Evolutionary conservation across 192 early-diverging fungal species (phyloP), one percentile per base, ranked within the genome.

Genomic region (Umbelopsis sp.): DNA sequence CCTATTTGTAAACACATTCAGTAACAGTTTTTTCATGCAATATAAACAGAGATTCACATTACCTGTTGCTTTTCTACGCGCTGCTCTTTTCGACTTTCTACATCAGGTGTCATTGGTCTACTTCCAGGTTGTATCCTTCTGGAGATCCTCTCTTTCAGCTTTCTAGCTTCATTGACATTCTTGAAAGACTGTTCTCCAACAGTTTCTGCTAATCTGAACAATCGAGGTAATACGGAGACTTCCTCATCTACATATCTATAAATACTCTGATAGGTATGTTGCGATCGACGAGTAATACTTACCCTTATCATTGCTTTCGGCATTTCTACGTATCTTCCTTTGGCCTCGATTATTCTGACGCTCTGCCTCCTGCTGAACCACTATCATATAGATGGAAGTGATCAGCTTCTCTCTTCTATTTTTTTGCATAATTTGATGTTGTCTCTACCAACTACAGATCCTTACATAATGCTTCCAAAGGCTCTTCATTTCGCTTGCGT

Each of bases 401-500:
- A 22, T n/a, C n/a, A 32, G 12, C 34, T 11, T 20, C 10, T 62
- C 8, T 62, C 11, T 4, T n/a, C 10, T 20, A 20, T 1, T 62
- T 6, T 4, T 14, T n/a, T n/a, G n/a, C n/a, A n/a, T n/a, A n/a
- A n/a, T n/a, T n/a, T n/a, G n/a, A n/a, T 3, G n/a, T 11, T 62
- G 7, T 17, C 6, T 34, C 5, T 4, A n/a, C 12, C 7, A n/a
- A 50, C 49, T 66, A 67, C 68, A 32, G 22, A 45, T 45, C 34
- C 22, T 71, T 74, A 89, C 87, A 72, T 32, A 93, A 81, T 0
- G 89, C 89, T 31, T 91, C 90, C 4, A 91, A 75, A 10, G 91
- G 91, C 69, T 93, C 90, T 47, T 91, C 90, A 59, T 76, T 82
- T 36, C 91, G 86, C 69, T 89, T 91, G n/a, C 91, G 87, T 76